Evolutionary conservation across 2,329 filamentous ascomycete species (phyloP).

Genomic region (Ophiostoma pallidulum): DNA sequence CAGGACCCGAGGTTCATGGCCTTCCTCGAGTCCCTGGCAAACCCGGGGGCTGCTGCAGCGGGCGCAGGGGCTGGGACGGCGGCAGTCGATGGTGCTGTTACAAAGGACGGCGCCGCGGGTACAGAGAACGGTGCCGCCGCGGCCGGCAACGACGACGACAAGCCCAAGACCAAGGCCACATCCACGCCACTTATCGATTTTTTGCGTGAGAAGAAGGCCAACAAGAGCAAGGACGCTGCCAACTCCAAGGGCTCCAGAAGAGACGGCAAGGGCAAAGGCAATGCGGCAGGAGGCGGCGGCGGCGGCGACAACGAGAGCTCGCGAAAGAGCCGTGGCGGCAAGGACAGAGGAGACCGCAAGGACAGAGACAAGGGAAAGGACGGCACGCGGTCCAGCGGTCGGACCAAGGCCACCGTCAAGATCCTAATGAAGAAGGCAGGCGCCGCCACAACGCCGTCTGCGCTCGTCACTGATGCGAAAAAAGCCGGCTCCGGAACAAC

Average conservation of each 20-base stretch:
- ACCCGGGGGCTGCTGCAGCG: constrained; percentile 36
- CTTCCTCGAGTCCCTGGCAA: constrained; percentile 80
- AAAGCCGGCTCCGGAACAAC: constrained; percentile 31
- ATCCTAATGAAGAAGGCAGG: constrained; percentile 52
- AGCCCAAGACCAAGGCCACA: constrained; percentile 52
- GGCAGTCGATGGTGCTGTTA: neutral
- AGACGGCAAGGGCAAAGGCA: constrained; percentile 37
- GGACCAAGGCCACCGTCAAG: constrained; percentile 50
- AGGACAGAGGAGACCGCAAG: neutral
- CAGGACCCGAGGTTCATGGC: constrained; percentile 93
- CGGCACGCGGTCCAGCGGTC: constrained; percentile 14
- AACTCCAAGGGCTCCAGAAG: constrained; percentile 45
- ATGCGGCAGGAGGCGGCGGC: constrained; percentile 26
- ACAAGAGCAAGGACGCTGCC: constrained; percentile 49
- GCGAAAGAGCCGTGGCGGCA: neutral
- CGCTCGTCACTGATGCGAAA: no score
- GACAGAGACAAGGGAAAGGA: constrained; percentile 48
- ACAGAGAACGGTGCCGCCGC: neutral
- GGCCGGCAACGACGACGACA: constrained; percentile 32
- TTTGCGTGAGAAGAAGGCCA: constrained; percentile 84
- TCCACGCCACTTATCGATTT: constrained; percentile 87
- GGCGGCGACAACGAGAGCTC: constrained; percentile 20
- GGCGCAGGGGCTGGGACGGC: constrained; percentile 22
- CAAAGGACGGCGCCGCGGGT: neutral
- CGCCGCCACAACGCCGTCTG: constrained; percentile 40